Evolutionary conservation across 768 basidiomycete species (phyloP), one percentile per base, ranked within the genome.

Genomic region (Gloeopeniophorella convolvens): DNA sequence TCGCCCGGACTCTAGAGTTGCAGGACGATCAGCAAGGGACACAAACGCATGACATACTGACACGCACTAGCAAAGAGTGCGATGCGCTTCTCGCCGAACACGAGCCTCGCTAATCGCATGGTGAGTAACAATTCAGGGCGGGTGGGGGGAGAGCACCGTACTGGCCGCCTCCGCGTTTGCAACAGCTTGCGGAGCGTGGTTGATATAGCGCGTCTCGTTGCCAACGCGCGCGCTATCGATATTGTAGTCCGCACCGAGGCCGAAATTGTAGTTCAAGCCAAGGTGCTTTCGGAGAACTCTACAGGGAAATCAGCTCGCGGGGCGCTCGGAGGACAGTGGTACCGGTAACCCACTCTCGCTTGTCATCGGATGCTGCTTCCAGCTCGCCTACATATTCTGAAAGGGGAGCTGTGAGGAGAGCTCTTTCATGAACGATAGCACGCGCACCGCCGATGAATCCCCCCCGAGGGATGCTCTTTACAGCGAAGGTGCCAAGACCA

Each of bases 311-410:
- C 43, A 42, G 42, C 32, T 23, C 31, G n/a, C 35, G 28, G 34
- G 18, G 28, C n/a, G 12, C 10, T 20, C 26, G n/a, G n/a, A 26
- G 24, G 27, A 28, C 21, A 33, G 51, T 18, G 13, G 20, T 16
- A 51, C 16, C 11, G 8, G 23, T 20, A 9, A 68, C 76, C 50
- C 51, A 81, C 82, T 71, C 72, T 59, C 82, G 73, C 31, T 74
- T 76, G 5, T 68, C 63, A 5, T 72, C 65, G 0, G 67, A 60
- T 23, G 75, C 72, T 41, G 66, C 73, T 3, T 81, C 72, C 16
- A 80, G 55, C 63, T 88, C 83, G 2, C 85, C 85, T 4, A 74
- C 62, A 51, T 88, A 87, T 65, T 87, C 86, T 86, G 39, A 11
- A 33, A 24, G 10, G 10, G 28, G 39, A 8, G 15, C 23, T 30